Percentiles rank a stretch among this genome's conserved stretches.
Evolutionary conservation across 139 green algal genomes (phyloP).

Genomic region (Auxenochlorella protothecoides): DNA sequence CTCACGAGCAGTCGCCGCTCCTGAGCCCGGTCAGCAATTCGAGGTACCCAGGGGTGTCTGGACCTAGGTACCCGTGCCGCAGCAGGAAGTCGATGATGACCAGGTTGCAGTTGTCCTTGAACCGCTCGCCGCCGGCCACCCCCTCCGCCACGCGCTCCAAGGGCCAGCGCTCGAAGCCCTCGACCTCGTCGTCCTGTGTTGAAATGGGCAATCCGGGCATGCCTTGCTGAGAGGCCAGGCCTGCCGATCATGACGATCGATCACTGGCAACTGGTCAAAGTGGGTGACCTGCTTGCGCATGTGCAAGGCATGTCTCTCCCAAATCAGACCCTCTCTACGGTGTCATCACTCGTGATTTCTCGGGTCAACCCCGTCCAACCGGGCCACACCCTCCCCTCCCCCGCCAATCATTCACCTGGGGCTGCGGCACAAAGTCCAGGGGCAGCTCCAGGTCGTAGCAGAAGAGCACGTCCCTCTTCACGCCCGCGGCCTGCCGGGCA

Average conservation of each 20-base stretch:
- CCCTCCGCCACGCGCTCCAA: conserved; percentile 51
- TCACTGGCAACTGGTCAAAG: no score
- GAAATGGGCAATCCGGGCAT: not conserved
- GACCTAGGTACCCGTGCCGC: conserved; percentile 39
- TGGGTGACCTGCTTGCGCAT: no score
- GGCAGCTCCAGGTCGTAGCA: conserved; percentile 80
- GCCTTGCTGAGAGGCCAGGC: not conserved
- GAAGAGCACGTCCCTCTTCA: conserved; percentile 82
- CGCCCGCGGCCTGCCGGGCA: conserved; percentile 23
- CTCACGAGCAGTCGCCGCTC: conserved; percentile 24
- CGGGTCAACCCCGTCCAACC: no score
- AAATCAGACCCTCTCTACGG: no score
- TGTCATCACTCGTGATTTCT: no score
- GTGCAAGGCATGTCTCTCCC: no score
- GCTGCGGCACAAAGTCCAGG: conserved; percentile 61
- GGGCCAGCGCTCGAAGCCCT: conserved; percentile 63
- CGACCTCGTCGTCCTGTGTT: conserved; percentile 59
- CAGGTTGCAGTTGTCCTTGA: conserved; percentile 89
- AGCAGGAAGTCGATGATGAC: conserved; percentile 89
- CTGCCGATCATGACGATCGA: not conserved
- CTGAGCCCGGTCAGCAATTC: conserved; percentile 44
- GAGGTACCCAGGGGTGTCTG: conserved; percentile 59
- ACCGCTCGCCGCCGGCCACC: conserved; percentile 52
- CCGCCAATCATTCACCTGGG: conserved; percentile 26
- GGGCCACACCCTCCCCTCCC: no score